phyloP scores from a whole-genome alignment of 768 basidiomycete genomes.

The Leucocoprinus sp. region DNA sequence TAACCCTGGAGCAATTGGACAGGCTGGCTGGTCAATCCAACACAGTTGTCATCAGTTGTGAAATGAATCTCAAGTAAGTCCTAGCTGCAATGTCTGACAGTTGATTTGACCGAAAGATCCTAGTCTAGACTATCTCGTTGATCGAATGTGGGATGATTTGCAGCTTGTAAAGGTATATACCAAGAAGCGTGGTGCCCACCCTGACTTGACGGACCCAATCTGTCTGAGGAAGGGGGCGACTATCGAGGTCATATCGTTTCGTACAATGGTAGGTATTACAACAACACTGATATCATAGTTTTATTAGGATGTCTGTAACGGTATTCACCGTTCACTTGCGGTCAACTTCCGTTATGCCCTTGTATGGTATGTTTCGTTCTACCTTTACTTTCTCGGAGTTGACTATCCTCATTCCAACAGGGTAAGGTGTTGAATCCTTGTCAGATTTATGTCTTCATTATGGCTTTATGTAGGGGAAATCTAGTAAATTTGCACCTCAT shows the following conservation, averaged over 20 bases:
- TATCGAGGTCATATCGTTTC: slow-evolving; percentile 54
- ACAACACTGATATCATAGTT: background rate
- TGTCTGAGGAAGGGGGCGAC: slow-evolving; percentile 88
- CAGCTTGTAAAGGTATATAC: slow-evolving; percentile 88
- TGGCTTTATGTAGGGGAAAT: slow-evolving; percentile 59
- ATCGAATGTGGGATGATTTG: slow-evolving; percentile 75
- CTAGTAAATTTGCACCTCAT: slow-evolving; percentile 88
- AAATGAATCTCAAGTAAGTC: slow-evolving; percentile 81
- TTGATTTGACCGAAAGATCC: slow-evolving; percentile 6
- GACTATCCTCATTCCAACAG: background rate
- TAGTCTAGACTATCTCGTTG: slow-evolving; percentile 67
- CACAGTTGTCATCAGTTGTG: slow-evolving; percentile 94
- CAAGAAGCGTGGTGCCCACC: slow-evolving; percentile 92
- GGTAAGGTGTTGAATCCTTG: background rate
- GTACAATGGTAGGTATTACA: background rate
- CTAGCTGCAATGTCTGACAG: slow-evolving; percentile 4
- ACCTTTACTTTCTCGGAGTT: background rate
- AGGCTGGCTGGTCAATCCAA: slow-evolving; percentile 74
- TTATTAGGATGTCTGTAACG: slow-evolving; percentile 78
- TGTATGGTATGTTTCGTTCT: slow-evolving; percentile 53
- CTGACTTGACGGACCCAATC: slow-evolving; percentile 87
- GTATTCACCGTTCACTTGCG: slow-evolving; percentile 84
- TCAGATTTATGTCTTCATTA: background rate
- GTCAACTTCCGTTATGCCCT: slow-evolving; percentile 91
- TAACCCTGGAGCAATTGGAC: slow-evolving; percentile 77